phyloP scores from a whole-genome alignment of 2,329 filamentous ascomycete species.

The Paraconiothyrium sp. region DNA sequence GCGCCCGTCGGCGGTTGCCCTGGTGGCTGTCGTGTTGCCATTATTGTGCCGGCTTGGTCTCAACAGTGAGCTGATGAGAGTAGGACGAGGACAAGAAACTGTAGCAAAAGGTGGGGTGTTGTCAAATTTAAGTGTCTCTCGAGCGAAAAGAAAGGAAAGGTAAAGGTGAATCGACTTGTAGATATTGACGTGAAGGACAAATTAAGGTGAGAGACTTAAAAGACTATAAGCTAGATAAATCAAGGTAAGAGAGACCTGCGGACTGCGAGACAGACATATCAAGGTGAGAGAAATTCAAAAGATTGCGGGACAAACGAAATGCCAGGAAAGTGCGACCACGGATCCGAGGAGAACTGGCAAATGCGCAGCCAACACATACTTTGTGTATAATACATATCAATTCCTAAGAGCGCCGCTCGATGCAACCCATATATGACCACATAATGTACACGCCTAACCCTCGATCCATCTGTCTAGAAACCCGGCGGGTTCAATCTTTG shows the following conservation, averaged over 20 bases:
- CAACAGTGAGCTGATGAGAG: background rate
- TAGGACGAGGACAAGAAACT: background rate
- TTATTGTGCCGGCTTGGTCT: background rate
- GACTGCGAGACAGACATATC: background rate
- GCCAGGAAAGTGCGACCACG: background rate
- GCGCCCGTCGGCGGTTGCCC: background rate
- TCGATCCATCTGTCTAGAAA: slow-evolving; percentile 67
- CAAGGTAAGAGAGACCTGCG: no score
- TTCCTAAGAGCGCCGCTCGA: slow-evolving; percentile 19
- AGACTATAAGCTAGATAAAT: no score
- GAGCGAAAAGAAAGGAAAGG: background rate
- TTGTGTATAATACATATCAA: background rate
- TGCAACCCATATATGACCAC: slow-evolving; percentile 34
- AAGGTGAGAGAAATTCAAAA: slow-evolving; percentile 12
- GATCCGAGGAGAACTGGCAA: background rate
- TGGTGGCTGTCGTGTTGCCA: slow-evolving; percentile 7
- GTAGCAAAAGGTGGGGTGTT: background rate
- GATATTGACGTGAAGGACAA: background rate
- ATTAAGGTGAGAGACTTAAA: slow-evolving; percentile 2
- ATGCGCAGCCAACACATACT: background rate
- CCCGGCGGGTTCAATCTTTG: slow-evolving; percentile 94
- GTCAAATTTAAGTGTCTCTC: background rate
- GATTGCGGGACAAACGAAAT: background rate
- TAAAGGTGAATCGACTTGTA: background rate
- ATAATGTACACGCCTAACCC: slow-evolving; percentile 34